Percentiles rank a stretch among this genome's conserved stretches.
Conservation (phyloP, 2,329 filamentous ascomycete genomes). For the Fusarium napiforme region DNA sequence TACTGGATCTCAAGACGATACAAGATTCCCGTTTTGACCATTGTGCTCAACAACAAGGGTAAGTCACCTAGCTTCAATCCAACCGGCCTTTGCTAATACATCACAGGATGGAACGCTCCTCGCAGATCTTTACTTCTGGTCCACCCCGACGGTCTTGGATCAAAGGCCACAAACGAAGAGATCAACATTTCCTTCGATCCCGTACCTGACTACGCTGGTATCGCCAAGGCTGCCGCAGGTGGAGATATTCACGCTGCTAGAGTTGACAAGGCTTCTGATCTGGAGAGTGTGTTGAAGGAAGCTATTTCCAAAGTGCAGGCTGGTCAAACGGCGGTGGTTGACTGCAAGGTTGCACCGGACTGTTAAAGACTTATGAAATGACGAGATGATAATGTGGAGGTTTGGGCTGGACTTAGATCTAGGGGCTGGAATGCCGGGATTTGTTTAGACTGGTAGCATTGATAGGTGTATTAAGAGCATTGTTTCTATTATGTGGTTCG, state of each 20-base stretch:
- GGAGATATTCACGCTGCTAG: slow-evolving; percentile 63
- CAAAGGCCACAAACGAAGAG: slow-evolving; percentile 68
- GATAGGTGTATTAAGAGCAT: slow-evolving; percentile 6
- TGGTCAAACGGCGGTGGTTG: slow-evolving; percentile 64
- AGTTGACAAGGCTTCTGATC: slow-evolving; percentile 58
- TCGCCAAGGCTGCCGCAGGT: slow-evolving; percentile 68
- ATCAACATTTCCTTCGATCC: slow-evolving; percentile 71
- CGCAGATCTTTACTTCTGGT: slow-evolving; percentile 66
- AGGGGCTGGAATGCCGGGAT: neutral
- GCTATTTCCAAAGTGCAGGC: slow-evolving; percentile 63
- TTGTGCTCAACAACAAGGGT: slow-evolving; percentile 68
- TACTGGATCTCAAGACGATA: slow-evolving; percentile 68
- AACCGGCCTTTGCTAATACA: slow-evolving; percentile 4
- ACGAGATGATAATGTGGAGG: slow-evolving; percentile 8
- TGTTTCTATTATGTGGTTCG: neutral
- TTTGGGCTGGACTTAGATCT: slow-evolving; percentile 4
- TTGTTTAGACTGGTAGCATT: slow-evolving; percentile 18
- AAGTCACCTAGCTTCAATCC: slow-evolving; percentile 11
- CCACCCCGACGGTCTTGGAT: slow-evolving; percentile 66
- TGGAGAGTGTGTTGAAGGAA: slow-evolving; percentile 59
- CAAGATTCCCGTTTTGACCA: slow-evolving; percentile 64
- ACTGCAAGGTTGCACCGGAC: slow-evolving; percentile 61
- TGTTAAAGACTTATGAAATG: slow-evolving; percentile 48
- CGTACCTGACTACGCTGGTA: slow-evolving; percentile 67
- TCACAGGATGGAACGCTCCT: slow-evolving; percentile 68